Evolutionary conservation across 2,329 filamentous ascomycete species (phyloP), one percentile per base, ranked within the genome.

Genomic region (Trichoderma breve): DNA sequence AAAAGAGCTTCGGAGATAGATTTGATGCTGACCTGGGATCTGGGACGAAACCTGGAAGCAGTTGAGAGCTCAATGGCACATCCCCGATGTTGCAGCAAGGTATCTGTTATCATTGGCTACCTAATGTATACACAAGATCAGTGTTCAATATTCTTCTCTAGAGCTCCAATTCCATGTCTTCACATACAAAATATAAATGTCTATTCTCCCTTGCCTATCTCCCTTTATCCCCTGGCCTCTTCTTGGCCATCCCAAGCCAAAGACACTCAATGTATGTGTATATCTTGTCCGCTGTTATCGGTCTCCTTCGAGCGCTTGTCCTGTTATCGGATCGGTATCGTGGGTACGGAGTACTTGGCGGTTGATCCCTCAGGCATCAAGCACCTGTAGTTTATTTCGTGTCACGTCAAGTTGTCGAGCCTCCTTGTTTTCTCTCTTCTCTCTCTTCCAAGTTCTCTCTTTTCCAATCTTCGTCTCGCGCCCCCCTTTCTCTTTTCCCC

Each of bases 381-480:
- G 28, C 51, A 28, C 24, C 53, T 18, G 18, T 15, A 32, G 6
- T 34, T 21, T n/a, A 60, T 21, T 12, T 34, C 28, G 57, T 34
- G 57, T 60, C 30, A 34, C 57, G 21, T 60, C 57, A 60, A 21
- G 21, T 2, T 21, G 43, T 32, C 30, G 28, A 70, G 47, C 24
- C 66, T 72, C 53, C 53, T 24, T 65, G 32, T 70, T 55, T 36
- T 18, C 65, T 67, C 67, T 69, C 58, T 60, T 39, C 36, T 8
- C 36, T 39, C 36, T 39, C 36, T 3, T 2, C 9, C 28, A 6
- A 60, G 7, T 67, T 39, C 28, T 36, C 65, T 60, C 61, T 66
- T 55, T 53, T 51, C 43, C 63, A 32, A 24, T 53, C 30, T 14
- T 66, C 63, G 30, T 36, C 30, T 66, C 47, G 63, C 63, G 47